Base-by-base conservation (phyloP, 2,329 filamentous ascomycete species). In the Fusarium torreyae region DNA sequence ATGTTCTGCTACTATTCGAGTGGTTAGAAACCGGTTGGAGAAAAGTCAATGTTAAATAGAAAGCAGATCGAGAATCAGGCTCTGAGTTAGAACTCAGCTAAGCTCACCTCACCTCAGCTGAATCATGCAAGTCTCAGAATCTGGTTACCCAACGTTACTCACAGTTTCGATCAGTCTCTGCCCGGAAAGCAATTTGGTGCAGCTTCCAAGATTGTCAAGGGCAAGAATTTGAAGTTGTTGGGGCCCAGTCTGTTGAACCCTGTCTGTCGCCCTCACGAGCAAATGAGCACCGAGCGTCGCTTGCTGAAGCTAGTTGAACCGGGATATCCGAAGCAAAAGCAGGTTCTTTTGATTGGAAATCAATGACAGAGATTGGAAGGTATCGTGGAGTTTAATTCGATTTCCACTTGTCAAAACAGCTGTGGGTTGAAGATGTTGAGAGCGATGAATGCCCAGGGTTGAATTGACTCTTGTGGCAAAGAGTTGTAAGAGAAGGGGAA, bases 211-310 rank as follows among this genome's bases (percentile, higher is more conserved):
- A 46, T 24, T 36, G 48, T 55, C 28, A 42, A 55, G 38, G 34
- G 22, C 43, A 42, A 59, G 44, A 33, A 46, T 49, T 55, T 46
- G 34, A 40, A 53, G 46, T 49, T 68, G 66, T 67, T 64, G 67
- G 45, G 61, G 42, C 34, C 15, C 49, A 56, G 55, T 62, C 43
- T 67, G 31, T 52, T 53, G 46, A 58, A 62, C 64, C 58, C 52
- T 63, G 62, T 53, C 48, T 51, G 24, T 40, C 52, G 52, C 48
- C 54, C 57, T 55, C 34, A 43, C 38, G 26, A 58, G 53, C 63
- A 55, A 64, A 68, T 14, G 57, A 70, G 66, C 52, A 56, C 56
- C 48, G 63, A 57, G 63, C 59, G 63, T 69, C 57, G 51, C 53
- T 70, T 69, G 33, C 14, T 60, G 40, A 64, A 52, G 51, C 49